Evolutionary conservation across 2,329 filamentous ascomycete species (phyloP), one percentile per base, ranked within the genome.

Genomic region (Colletotrichum tabaci): DNA sequence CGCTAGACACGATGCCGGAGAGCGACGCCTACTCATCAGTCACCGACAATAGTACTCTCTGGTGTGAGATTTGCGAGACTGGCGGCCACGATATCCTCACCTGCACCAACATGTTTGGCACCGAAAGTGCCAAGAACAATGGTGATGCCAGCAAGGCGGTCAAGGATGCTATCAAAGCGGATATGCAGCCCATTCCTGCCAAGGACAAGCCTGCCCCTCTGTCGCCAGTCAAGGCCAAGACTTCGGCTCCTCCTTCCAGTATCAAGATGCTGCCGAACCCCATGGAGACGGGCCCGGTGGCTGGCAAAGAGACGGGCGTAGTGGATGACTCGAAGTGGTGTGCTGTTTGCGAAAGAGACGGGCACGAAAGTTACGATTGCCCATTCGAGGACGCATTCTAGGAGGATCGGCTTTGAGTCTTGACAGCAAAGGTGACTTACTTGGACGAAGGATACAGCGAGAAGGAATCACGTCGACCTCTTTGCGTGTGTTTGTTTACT

Each of bases 31-130:
- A 92, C 80, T 93, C 92, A 47, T 90, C 89, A 38, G 88, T 90
- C 26, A 94, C 92, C 49, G 93, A 95, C 79, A 91, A 87, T 76
- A 93, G 90, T 79, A 89, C 87, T 18, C 87, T 95, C 74, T 97
- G 94, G 93, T 98, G 96, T 82, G 96, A 98, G 83, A 96, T 98
- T 73, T 98, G 96, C 83, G 95, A 98, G 84, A 94, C 93, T 44
- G 88, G 90, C 57, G 95, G 96, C 18, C 96, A 98, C 79, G 96
- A 98, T 77, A 98, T 98, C 72, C 86, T 98, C 67, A 97, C 94
- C 26, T 98, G 96, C 86, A 95, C 93, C 64, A 96, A 94, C 81
- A 96, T 98, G 91, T 96, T 94, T 81, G 91, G 88, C 2, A 79
- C 84, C 9, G 84, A 84, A 35, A 79, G 80, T 44, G 75, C 75